A percentile compares a stretch with the other conserved stretches of the same genome.
Conservation (phyloP, 2,329 filamentous ascomycete species). For the Fusarium compactum region DNA sequence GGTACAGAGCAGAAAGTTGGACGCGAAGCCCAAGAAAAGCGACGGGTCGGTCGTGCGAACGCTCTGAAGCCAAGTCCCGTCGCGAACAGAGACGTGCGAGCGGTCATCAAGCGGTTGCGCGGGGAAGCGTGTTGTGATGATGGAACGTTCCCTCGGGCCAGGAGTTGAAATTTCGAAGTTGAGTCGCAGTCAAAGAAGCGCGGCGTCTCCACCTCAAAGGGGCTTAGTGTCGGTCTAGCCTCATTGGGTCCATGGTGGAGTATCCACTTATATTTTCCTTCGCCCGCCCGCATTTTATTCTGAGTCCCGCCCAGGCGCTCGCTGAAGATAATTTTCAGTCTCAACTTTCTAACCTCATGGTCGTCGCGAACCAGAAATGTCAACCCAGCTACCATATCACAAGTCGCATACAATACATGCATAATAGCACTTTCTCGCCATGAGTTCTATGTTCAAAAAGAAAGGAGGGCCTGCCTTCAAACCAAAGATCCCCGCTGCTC, state of each 20-base stretch:
- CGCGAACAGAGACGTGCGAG: slow-evolving; percentile 49
- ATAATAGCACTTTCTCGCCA: slow-evolving; percentile 52
- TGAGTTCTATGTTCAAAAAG: slow-evolving; percentile 78
- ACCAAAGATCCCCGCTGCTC: slow-evolving; percentile 72
- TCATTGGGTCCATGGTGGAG: slow-evolving; percentile 35
- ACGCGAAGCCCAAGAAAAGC: slow-evolving; percentile 51
- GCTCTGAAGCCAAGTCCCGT: slow-evolving; percentile 53
- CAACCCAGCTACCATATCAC: slow-evolving; percentile 20
- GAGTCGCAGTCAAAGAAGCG: slow-evolving; percentile 55
- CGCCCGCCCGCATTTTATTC: slow-evolving; percentile 51
- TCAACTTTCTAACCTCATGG: slow-evolving; percentile 8
- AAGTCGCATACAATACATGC: slow-evolving; percentile 31
- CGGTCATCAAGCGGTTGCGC: slow-evolving; percentile 54
- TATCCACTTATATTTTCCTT: slow-evolving; percentile 51
- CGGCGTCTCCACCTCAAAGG: slow-evolving; percentile 35
- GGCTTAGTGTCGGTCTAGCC: slow-evolving; percentile 52
- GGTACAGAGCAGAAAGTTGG: slow-evolving; percentile 55
- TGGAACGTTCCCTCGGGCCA: slow-evolving; percentile 52
- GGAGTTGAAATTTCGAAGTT: slow-evolving; percentile 62
- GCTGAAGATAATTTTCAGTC: slow-evolving; percentile 39
- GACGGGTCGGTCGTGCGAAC: slow-evolving; percentile 46
- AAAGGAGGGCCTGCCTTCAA: slow-evolving; percentile 73
- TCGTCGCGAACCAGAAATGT: slow-evolving; percentile 33
- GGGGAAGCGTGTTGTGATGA: slow-evolving; percentile 51
- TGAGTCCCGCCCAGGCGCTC: slow-evolving; percentile 38